Evolutionary conservation across 2,329 filamentous ascomycete species (phyloP), one percentile per base, ranked within the genome.

Genomic region (Paraphoma sp.): DNA sequence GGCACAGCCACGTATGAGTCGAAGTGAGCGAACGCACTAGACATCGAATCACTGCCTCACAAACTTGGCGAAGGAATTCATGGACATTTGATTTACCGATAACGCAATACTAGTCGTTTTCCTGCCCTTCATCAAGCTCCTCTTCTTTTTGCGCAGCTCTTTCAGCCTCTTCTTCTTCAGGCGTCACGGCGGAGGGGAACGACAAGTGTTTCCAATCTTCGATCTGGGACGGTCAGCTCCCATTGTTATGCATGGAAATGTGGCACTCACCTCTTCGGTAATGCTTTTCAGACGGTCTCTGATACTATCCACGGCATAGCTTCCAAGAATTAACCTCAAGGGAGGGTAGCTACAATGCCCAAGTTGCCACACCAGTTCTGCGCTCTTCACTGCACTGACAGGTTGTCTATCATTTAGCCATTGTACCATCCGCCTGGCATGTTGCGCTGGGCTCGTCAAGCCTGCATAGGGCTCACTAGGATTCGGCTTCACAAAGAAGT

Each of bases 321-420:
- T 96, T 0, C 95, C 95, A 23, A 98, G 78, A n/a, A 97, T 80
- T 56, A 99, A 78, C 33, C 95, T 82, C 62, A 98, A 76, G 0
- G 95, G 95, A 48, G 95, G 95, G 73, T 93, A 97, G n/a, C 88
- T 89, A 79, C 94, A 98, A 80, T 98, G 95, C 0, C 89, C 95
- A 43, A 98, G 80, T 80, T 97, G 81, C 95, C 95, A 98, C 6
- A 97, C 89, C 54, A 98, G 80, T 80, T 98, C 93, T 2, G 93
- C 93, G 57, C 93, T 94, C 78, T 96, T 97, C 52, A 97, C 89
- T 0, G 92, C 92, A 75, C 92, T 96, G 11, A 93, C 95, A 4
- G 94, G 94, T 76, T 98, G 94, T 59, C 92, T 87, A 71, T 97
- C 92, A 14, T 91, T 92, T 17, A 98, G 82, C 95, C 95, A 98